These are phyloP conservation scores for Gossypium australe DNA, from an alignment of 345 rosid genomes.

Conservation along the genomic window DNA sequence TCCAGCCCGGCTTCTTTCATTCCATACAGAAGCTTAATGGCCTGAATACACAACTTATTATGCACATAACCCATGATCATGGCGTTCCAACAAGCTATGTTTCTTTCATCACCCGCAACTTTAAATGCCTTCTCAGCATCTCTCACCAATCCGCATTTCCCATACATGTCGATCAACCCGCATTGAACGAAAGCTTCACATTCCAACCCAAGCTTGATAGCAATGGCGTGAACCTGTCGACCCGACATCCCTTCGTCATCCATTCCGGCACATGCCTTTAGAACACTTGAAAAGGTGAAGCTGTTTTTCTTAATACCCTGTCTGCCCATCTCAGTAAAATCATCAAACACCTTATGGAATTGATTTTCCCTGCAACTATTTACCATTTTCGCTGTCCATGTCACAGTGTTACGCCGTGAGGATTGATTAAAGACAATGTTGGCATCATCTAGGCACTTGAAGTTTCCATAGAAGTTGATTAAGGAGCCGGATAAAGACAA, in stretches of 20 bases:
- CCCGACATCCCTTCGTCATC: constrained; percentile 43
- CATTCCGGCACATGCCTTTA: constrained; percentile 52
- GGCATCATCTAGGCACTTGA: constrained; percentile 38
- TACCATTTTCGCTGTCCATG: constrained; percentile 54
- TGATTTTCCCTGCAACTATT: constrained; percentile 45
- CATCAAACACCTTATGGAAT: constrained; percentile 35
- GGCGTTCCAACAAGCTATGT: constrained; percentile 48
- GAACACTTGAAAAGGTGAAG: constrained; percentile 37
- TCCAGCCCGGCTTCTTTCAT: constrained; percentile 53
- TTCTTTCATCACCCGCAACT: constrained; percentile 17
- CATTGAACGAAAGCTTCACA: constrained; percentile 32
- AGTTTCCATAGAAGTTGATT: constrained; percentile 53
- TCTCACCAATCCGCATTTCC: constrained; percentile 39
- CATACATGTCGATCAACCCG: constrained; percentile 63
- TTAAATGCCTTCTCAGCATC: constrained; percentile 47
- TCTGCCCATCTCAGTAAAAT: constrained; percentile 47
- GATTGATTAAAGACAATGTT: constrained; percentile 35
- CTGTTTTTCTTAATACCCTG: constrained; percentile 34
- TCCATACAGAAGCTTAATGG: constrained; percentile 55
- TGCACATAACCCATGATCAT: constrained; percentile 46
- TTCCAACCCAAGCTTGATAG: constrained; percentile 54
- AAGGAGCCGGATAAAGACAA: constrained; percentile 33
- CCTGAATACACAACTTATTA: constrained; percentile 42
- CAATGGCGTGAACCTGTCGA: constrained; percentile 48
- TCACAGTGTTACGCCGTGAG: constrained; percentile 19